Base-by-base conservation (phyloP, 2,329 filamentous ascomycete genomes). In the Keithomyces neogunnii region DNA sequence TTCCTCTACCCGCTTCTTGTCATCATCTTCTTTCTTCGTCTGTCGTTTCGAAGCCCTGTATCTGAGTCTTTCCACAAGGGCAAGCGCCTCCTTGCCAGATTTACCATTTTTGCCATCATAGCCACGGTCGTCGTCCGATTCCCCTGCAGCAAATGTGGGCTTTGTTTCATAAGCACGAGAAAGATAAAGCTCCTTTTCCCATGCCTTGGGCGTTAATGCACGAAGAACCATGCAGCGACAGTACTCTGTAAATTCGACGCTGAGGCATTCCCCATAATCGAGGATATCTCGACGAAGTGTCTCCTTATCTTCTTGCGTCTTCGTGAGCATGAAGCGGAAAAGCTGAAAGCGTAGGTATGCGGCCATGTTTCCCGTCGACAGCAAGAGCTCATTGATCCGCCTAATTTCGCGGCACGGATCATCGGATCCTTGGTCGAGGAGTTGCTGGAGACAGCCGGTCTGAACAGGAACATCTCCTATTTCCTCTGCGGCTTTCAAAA, bases 251-350 rank as follows among this genome's bases (percentile, higher is more conserved):
- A 28, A 46, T 1, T 30, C 36, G 9, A 3, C 33, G 10, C n/a
- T 19, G 3, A n/a, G 35, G 26, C 38, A 33, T 36, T 51, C 29
- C 11, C 38, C 44, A 10, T 45, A 28, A 7, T 31, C 19, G 35
- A 51, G 26, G n/a, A 42, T 42, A 3, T 26, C 39, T 42, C 28
- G 28, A 11, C 40, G 26, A 4, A 30, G 26, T 36, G 9, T 9
- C 19, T 35, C 28, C 9, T 39, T 31, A 6, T 39, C 43, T 10
- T 4, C 10, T 2, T 45, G 6, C 28, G 36, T 47, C 5, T 5
- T 39, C 2, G 10, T 13, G n/a, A 47, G 36, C 43, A 47, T 51
- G 11, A 47, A 35, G 9, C 44, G 44, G 49, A 51, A 51, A 13
- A 51, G 36, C 36, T 29, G 44, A 19, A n/a, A n/a, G 26, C 19